These are phyloP conservation scores for Gamarada debralockiae DNA, from an alignment of 495 filamentous ascomycete species.

Conservation along the genomic window DNA sequence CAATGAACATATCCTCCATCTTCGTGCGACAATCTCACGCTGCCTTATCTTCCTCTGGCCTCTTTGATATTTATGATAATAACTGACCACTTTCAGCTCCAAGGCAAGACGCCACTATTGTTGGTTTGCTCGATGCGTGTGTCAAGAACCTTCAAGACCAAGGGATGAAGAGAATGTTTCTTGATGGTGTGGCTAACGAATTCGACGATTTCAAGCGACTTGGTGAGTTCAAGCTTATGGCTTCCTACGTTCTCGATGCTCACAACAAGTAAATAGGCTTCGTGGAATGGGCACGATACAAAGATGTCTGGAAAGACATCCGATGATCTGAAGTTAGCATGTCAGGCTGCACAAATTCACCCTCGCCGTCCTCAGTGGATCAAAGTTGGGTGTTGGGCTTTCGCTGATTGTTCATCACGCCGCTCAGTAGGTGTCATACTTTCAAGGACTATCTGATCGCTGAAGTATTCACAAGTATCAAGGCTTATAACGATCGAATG, in stretches of 20 bases:
- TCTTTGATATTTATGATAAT: too few species aligned
- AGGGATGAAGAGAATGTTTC: constrained; percentile 30
- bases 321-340: background rate
- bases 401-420: too few species aligned
- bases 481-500: too few species aligned
- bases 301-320: constrained; percentile 34
- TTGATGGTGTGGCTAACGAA: constrained; percentile 16
- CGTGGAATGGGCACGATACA: constrained; percentile 35
- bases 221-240: constrained; percentile 17
- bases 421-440: too few species aligned
- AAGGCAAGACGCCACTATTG: background rate
- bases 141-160: constrained; percentile 30
- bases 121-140: constrained; percentile 18
- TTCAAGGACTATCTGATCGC: too few species aligned
- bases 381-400: background rate
- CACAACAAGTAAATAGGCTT: constrained; percentile 26
- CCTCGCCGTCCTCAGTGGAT: background rate
- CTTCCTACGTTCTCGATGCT: background rate
- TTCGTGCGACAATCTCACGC: too few species aligned
- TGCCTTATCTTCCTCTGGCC: too few species aligned
- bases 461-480: too few species aligned
- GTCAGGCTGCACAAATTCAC: background rate
- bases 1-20: too few species aligned
- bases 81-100: constrained; percentile 1
- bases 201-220: constrained; percentile 7